These are phyloP conservation scores for Arabidopsis thaliana DNA, from an alignment of 345 rosid genomes.

Conservation along the genomic window DNA sequence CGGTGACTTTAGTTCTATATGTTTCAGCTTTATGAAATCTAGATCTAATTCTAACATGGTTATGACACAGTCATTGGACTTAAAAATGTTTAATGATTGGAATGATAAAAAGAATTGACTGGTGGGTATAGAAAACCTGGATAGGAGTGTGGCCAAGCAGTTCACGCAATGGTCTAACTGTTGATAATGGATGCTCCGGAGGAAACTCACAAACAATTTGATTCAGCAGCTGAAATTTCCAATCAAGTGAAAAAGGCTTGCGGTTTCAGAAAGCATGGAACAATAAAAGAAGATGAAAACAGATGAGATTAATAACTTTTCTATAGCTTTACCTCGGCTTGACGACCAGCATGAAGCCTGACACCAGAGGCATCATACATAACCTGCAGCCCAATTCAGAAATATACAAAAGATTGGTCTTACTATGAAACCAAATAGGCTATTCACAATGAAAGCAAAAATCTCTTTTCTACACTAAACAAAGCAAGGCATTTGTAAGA, in stretches of 20 bases:
- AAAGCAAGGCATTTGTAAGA: neutral
- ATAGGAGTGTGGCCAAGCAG: constrained; percentile 95
- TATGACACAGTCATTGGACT: neutral
- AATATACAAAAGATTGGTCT: constrained; percentile 3
- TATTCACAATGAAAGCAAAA: neutral
- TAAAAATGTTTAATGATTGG: neutral
- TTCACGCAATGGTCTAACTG: constrained; percentile 85
- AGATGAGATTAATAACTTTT: neutral
- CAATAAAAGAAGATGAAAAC: constrained; percentile 13
- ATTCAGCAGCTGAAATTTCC: constrained; percentile 73
- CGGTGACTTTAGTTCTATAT: neutral
- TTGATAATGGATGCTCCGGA: constrained; percentile 91
- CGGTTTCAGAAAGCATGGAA: neutral
- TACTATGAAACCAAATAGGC: neutral
- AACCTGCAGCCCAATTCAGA: constrained; percentile 56
- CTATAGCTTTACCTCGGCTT: constrained; percentile 76
- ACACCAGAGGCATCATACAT: constrained; percentile 99
- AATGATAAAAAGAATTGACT: neutral
- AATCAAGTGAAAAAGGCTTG: constrained; percentile 21
- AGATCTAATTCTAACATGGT: constrained; percentile 20
- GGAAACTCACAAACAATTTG: constrained; percentile 98
- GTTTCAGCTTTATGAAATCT: constrained; percentile 4
- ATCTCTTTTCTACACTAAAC: no score
- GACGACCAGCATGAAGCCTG: constrained; percentile 97
- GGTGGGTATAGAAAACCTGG: constrained; percentile 60